Percentiles rank a stretch among this genome's conserved stretches.
Conservation (phyloP, 192 early-diverging fungal species). For the Backusella westeae region DNA sequence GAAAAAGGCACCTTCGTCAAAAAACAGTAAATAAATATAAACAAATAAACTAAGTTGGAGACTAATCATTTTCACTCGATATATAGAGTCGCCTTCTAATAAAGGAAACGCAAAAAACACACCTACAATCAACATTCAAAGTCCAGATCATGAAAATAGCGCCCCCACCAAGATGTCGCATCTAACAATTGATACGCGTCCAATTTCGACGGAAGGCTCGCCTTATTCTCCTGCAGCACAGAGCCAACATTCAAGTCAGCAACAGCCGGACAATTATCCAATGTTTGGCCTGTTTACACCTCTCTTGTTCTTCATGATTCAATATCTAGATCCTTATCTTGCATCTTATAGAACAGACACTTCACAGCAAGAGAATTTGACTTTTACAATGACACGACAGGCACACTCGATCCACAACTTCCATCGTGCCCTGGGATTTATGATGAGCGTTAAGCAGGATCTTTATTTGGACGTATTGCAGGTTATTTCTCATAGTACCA, state of each 20-base stretch:
- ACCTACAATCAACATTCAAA: conserved; percentile 36
- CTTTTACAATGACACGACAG: conserved; percentile 12
- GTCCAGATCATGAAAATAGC: conserved; percentile 17
- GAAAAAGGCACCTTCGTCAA: background rate
- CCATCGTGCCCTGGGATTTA: conserved; percentile 44
- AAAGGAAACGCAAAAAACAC: background rate
- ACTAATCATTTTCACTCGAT: background rate
- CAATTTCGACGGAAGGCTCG: background rate
- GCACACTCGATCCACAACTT: conserved; percentile 43
- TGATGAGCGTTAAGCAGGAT: conserved; percentile 47
- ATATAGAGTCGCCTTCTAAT: background rate
- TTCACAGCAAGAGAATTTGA: background rate
- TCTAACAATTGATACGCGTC: conserved; percentile 32
- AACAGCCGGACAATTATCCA: conserved; percentile 38
- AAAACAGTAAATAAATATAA: background rate
- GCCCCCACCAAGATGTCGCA: background rate
- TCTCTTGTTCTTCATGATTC: conserved; percentile 46
- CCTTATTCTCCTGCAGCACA: conserved; percentile 34
- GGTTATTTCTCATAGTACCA: conserved; percentile 44
- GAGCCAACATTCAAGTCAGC: conserved; percentile 27
- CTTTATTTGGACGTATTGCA: conserved; percentile 51
- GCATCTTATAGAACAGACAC: conserved; percentile 8
- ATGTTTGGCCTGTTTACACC: conserved; percentile 49
- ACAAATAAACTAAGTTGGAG: background rate
- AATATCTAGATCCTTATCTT: conserved; percentile 42